A percentile compares a stretch with the other conserved stretches of the same genome.
These are phyloP conservation scores for Colletotrichum limetticola DNA, from an alignment of 2,329 filamentous ascomycete genomes.

Conservation along the genomic window DNA sequence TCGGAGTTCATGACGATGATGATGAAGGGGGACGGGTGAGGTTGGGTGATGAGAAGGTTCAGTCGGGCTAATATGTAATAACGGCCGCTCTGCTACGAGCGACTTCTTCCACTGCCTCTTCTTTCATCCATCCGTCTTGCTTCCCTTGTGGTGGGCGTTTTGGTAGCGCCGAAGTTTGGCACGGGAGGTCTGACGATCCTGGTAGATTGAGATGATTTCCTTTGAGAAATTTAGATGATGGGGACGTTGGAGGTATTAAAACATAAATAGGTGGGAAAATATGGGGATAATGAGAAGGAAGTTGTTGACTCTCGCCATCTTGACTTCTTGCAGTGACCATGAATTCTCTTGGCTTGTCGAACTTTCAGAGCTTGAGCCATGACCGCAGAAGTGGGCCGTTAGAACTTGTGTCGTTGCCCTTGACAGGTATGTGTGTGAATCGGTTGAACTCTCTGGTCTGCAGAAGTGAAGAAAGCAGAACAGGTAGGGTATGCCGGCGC, in stretches of 20 bases:
- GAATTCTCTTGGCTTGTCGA: background rate
- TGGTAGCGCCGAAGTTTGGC: too few relatives aligned
- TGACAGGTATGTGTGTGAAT: too few relatives aligned
- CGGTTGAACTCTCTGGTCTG: too few relatives aligned
- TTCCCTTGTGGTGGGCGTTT: background rate
- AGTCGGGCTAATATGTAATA: constrained; percentile 18
- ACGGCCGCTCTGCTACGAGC: background rate
- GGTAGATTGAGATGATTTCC: background rate
- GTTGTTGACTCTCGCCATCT: background rate
- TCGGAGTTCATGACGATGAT: background rate
- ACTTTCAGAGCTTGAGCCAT: too few relatives aligned
- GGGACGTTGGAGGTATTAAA: background rate
- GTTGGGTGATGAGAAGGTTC: background rate
- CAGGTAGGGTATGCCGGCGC: too few relatives aligned
- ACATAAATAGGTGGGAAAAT: background rate
- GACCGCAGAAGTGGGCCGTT: too few relatives aligned
- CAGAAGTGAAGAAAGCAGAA: too few relatives aligned
- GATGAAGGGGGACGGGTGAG: background rate
- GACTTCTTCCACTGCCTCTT: background rate
- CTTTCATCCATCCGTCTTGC: background rate
- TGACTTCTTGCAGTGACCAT: background rate
- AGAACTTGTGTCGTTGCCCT: too few relatives aligned
- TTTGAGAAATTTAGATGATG: background rate
- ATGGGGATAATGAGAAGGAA: background rate
- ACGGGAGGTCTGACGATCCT: background rate